These are phyloP conservation scores for Neurospora africana DNA, from an alignment of 495 filamentous ascomycete genomes.

Conservation along the genomic window DNA sequence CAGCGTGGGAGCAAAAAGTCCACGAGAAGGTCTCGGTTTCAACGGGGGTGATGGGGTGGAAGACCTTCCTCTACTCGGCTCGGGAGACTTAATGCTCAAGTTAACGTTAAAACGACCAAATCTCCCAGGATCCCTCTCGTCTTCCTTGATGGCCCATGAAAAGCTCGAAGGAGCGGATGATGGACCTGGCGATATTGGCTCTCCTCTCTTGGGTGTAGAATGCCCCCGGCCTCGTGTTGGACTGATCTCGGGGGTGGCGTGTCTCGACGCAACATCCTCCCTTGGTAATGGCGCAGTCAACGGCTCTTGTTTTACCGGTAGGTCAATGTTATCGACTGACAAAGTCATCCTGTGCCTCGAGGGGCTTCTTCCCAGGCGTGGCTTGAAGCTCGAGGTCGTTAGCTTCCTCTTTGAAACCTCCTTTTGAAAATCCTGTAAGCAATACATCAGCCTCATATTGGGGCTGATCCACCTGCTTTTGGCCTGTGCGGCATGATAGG, in stretches of 20 bases:
- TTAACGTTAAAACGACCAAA: constrained; percentile 31
- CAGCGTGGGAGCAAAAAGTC: constrained; percentile 7
- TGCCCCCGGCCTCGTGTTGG: constrained; percentile 28
- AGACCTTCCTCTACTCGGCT: constrained; percentile 16
- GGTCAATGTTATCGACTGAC: constrained; percentile 40
- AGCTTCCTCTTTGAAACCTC: constrained; percentile 46
- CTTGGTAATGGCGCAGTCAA: constrained; percentile 40
- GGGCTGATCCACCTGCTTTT: constrained; percentile 94
- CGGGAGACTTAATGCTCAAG: constrained; percentile 8
- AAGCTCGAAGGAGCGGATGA: constrained; percentile 47
- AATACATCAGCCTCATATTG: constrained; percentile 97
- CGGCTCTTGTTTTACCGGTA: constrained; percentile 30
- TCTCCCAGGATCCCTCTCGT: constrained; percentile 26
- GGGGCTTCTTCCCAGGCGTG: constrained; percentile 35
- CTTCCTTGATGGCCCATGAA: constrained; percentile 38
- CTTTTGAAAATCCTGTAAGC: constrained; percentile 83
- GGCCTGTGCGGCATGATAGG: constrained; percentile 80
- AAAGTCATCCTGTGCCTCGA: constrained; percentile 42
- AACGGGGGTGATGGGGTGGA: constrained; percentile 15
- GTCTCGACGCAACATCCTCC: constrained; percentile 22
- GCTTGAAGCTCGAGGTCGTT: constrained; percentile 33
- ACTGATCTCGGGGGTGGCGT: constrained; percentile 17
- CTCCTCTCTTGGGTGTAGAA: constrained; percentile 30
- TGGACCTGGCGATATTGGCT: constrained; percentile 43
- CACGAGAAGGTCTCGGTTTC: constrained; percentile 22